These are phyloP conservation scores for Mallotus nudiflorus DNA, from an alignment of 345 rosid genomes.

Conservation along the genomic window DNA sequence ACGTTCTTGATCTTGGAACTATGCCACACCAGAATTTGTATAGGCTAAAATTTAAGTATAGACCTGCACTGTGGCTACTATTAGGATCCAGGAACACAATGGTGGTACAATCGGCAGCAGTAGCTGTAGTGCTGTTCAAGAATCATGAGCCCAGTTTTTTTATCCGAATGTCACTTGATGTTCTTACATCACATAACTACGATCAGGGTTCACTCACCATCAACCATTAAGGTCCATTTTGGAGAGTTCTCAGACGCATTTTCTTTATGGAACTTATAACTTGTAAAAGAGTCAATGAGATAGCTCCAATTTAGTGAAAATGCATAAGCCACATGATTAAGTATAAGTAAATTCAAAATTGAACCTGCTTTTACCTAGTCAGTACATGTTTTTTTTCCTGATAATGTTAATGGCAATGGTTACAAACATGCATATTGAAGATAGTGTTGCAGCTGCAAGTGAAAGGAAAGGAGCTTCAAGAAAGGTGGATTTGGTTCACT, in stretches of 20 bases:
- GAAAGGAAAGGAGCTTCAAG: background rate
- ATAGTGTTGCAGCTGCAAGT: background rate
- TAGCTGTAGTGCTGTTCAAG: slow-evolving; percentile 53
- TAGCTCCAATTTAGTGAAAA: background rate
- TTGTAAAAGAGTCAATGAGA: background rate
- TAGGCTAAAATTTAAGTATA: background rate
- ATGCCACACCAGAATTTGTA: slow-evolving; percentile 37
- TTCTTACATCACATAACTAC: background rate
- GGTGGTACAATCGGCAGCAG: slow-evolving; percentile 49
- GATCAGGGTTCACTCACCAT: background rate
- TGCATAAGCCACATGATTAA: background rate
- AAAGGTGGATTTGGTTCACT: background rate
- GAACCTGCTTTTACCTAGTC: too few species aligned
- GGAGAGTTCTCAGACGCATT: background rate
- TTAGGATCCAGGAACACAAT: slow-evolving; percentile 50
- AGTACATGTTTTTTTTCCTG: too few species aligned
- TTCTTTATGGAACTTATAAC: background rate
- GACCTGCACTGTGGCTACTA: slow-evolving; percentile 32
- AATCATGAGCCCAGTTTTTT: slow-evolving; percentile 39
- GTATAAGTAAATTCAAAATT: background rate
- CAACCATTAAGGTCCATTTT: background rate
- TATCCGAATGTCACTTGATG: background rate
- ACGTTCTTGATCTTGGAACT: slow-evolving; percentile 29
- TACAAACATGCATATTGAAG: background rate
- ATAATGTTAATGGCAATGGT: too few species aligned